phyloP scores from a whole-genome alignment of 306 rosid genomes.

The Sphenostylis stenocarpa region DNA sequence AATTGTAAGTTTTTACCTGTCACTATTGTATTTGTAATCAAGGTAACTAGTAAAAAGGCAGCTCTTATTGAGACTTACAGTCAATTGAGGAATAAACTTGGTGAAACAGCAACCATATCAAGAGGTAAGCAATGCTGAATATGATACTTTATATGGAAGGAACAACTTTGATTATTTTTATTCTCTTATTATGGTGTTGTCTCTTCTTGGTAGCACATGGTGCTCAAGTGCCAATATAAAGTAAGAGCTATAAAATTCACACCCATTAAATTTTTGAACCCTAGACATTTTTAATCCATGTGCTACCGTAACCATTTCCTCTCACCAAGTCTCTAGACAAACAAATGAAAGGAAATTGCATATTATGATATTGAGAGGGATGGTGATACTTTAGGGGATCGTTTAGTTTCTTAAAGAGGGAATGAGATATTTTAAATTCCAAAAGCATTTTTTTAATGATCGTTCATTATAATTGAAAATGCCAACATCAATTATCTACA shows the following conservation, averaged over 20 bases:
- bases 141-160: conserved; percentile 14
- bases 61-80: conserved; percentile 67
- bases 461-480: not conserved
- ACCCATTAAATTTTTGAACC: not conserved
- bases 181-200: not conserved
- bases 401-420: not conserved
- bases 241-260: not conserved
- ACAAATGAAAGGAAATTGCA: not conserved
- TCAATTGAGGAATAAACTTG: conserved; percentile 71
- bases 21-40: conserved; percentile 22
- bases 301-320: not conserved
- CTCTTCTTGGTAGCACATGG: not conserved
- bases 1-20: not conserved
- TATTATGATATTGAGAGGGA: not conserved
- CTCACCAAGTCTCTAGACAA: not conserved
- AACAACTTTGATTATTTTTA: not conserved
- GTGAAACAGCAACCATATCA: conserved; percentile 66
- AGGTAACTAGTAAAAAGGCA: conserved; percentile 93
- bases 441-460: not conserved
- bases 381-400: not conserved
- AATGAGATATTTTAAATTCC: not conserved
- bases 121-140: conserved; percentile 50
- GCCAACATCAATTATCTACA: not conserved
- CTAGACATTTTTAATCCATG: not conserved
- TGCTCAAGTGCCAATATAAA: not conserved